Evolutionary conservation across 805 yeast genomes (phyloP), one percentile per base, ranked within the genome.

Genomic region (Priceomyces fermenticarens): DNA sequence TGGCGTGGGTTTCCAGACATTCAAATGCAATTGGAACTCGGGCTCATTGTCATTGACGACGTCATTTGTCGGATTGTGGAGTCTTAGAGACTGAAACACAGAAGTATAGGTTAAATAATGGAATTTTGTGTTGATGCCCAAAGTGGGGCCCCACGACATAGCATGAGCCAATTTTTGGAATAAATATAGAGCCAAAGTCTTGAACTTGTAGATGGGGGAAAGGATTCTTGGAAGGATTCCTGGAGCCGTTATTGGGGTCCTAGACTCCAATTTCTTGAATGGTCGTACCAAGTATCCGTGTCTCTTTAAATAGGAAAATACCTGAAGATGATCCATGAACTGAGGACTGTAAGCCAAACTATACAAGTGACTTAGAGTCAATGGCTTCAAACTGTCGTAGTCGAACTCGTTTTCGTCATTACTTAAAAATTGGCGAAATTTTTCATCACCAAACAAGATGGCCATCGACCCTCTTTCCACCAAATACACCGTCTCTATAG

Each of bases 1-100:
- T 0, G 85, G 73, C 2, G 73, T 67, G 2, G 98, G 97, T 57
- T 86, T 88, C 96, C 97, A 90, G 2, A 87, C 85, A 52, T 84
- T 72, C 51, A 70, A 89, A 0, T 77, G 66, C 2, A 84, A 62
- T 4, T 55, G 41, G 30, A 57, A 61, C 2, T 44, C 34, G 5
- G 42, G 32, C 9, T 26, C 44, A 2, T 39, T 40, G 10, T 41
- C 39, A 0, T 40, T 16, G 4, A 4, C 25, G 25, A 20, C 25
- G 25, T 20, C 8, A 20, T 20, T 20, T 20, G 25, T 8, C 25
- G 8, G 25, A 20, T 20, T 20, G 25, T 20, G 25, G 25, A 63
- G 35, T 9, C 47, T 40, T 15, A 66, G 47, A 6, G 61, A 46
- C 48, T 46, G 36, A 43, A 54, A 49, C 32, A 55, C 52, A 38